Percentiles rank a stretch among this genome's conserved stretches.
Conservation (phyloP, 2,329 filamentous ascomycete species). For the Fusarium ramigenum region DNA sequence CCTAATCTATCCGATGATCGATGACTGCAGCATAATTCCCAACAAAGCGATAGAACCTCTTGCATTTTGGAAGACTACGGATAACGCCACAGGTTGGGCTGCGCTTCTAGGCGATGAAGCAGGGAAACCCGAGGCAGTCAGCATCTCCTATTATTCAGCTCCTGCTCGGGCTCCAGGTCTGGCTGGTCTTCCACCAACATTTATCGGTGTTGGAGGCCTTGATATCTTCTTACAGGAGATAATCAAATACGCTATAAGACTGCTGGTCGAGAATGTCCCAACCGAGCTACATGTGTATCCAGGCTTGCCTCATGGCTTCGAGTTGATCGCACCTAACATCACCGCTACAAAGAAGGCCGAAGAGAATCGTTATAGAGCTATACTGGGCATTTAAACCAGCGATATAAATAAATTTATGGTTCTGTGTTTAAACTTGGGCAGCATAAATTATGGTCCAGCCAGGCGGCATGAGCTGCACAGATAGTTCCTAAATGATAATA, state of each 20-base stretch:
- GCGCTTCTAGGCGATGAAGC: neutral
- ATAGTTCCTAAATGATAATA: no score
- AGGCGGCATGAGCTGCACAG: neutral
- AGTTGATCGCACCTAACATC: neutral
- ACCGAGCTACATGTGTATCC: neutral
- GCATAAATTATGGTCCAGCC: neutral
- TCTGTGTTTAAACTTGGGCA: neutral
- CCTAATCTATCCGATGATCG: neutral
- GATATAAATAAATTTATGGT: neutral
- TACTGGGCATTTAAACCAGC: neutral
- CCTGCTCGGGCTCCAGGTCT: neutral
- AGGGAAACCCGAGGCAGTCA: neutral
- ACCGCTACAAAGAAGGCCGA: neutral
- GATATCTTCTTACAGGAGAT: neutral
- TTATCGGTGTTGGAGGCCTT: neutral
- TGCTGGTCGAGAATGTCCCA: neutral
- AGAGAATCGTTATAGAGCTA: neutral
- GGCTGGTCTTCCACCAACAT: neutral
- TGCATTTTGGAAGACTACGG: neutral
- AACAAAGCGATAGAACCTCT: neutral
- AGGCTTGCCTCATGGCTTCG: neutral
- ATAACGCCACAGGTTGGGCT: neutral
- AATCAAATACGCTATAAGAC: neutral
- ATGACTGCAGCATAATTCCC: neutral
- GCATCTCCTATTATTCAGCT: neutral